Evolutionary conservation across 2,329 filamentous ascomycete genomes (phyloP), one percentile per base, ranked within the genome.

Genomic region (Epichloe aotearoae): DNA sequence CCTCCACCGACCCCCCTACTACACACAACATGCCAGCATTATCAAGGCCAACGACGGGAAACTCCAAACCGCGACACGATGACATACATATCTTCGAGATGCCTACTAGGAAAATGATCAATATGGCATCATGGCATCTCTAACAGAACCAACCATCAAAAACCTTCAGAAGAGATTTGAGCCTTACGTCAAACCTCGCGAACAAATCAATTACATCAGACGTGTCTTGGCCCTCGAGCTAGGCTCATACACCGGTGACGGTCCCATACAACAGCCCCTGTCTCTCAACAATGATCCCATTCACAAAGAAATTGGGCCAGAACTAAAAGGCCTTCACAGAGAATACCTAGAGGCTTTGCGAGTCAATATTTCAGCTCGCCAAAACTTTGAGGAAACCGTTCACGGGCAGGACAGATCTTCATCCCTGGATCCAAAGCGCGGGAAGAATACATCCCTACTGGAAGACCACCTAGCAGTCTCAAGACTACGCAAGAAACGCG

Each of bases 201-300:
- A 82, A 52, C 76, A 83, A 56, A 70, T 73, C 46, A 68, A 73
- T 37, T 74, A 75, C 45, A 76, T 83, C 51, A 71, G 77, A 54
- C 75, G 74, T 47, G 66, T 80, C 33, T 60, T 82, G 44, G 71
- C 76, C 41, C 69, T 75, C 19, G 72, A 81, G 55, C 65, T 84
- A 4, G 71, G 70, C 30, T 69, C 73, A 20, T 72, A 68, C 55
- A 59, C 75, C 17, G 64, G 70, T 15, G 64, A 69, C 53, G 69
- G 66, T n/a, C 63, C 69, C 30, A 61, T 70, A 46, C 64, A 62
- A 42, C 67, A 66, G 20, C 73, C 74, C 11, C 61, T 80, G 20
- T 73, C 76, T 15, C 69, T 83, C 11, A 59, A 72, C 38, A 70
- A 73, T 43, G 53, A 65, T 26, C 59, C 67, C 37, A 61, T 61